Conservation (phyloP, 2,329 filamentous ascomycete genomes). For the Cytospora schulzeri region DNA sequence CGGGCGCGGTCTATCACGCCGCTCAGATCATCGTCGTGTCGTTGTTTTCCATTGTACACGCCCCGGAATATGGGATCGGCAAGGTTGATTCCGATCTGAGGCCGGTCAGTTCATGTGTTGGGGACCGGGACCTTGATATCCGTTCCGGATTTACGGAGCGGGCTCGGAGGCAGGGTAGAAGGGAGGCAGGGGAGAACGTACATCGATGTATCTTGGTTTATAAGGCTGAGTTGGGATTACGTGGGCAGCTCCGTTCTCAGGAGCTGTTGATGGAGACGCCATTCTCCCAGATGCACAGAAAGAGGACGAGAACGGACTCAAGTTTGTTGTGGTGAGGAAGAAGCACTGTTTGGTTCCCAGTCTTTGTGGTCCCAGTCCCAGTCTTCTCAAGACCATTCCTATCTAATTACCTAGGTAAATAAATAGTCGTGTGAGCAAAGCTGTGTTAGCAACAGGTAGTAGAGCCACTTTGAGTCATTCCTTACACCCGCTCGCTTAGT, state of each 20-base stretch:
- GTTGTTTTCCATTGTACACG: constrained; percentile 76
- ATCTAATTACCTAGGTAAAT: neutral
- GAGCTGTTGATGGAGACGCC: constrained; percentile 27
- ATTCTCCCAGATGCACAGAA: constrained; percentile 23
- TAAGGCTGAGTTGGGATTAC: constrained; percentile 35
- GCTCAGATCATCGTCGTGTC: constrained; percentile 72
- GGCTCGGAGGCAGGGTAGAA: neutral
- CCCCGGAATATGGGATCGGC: constrained; percentile 90
- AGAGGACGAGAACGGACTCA: neutral
- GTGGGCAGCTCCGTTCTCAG: constrained; percentile 7
- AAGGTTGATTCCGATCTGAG: constrained; percentile 88
- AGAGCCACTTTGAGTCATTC: neutral
- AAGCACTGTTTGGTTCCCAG: neutral
- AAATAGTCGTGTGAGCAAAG: neutral
- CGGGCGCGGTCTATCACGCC: constrained; percentile 78
- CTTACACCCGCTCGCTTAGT: neutral
- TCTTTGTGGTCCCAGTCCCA: constrained; percentile 9
- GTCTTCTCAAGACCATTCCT: constrained; percentile 12
- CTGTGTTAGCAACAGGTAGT: neutral
- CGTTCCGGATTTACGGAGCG: constrained; percentile 16
- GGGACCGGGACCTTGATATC: neutral
- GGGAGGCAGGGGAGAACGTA: constrained; percentile 40
- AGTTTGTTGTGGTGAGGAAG: neutral
- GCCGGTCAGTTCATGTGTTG: constrained; percentile 19
- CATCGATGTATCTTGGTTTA: constrained; percentile 63